Base-by-base conservation (phyloP, 2,329 filamentous ascomycete genomes). In the Bipolaris bicolor region DNA sequence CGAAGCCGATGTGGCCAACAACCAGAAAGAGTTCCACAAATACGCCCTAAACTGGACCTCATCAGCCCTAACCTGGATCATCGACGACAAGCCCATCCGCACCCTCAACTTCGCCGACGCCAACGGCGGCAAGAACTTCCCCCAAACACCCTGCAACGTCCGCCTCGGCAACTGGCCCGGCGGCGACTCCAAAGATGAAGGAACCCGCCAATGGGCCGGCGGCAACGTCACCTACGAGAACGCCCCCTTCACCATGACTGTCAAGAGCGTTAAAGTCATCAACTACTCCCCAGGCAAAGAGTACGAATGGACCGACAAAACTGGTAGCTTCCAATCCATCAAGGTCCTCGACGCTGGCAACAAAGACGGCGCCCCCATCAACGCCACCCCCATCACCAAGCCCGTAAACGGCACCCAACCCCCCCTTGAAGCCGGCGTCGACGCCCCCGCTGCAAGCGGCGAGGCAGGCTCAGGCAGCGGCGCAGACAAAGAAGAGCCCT, bases 11-110 rank as follows among this genome's bases (percentile, higher is more conserved):
- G 82, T 91, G 49, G 64, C 76, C 59, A 70, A 65, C 50, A 83
- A 88, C 40, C 85, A 85, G 68, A 78, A 80, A 47, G 84, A 86
- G 52, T 70, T 71, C 49, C 87, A 90, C 82, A 90, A 83, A 55
- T 91, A 91, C 78, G 90, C 88, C n/a, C 81, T 86, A 29, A 81
- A 86, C 64, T 93, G 90, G 90, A 91, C 87, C 20, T 79, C 84
- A 61, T 85, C 89, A 1, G 77, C 81, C 55, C 78, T 92, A 16
- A 82, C 87, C 58, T 93, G 86, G 83, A 85, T 83, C 68, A 86
- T 95, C 52, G 90, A 96, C 66, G 86, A 86, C 63, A 78, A 79
- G 7, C 81, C 84, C 4, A 82, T 90, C 49, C 87, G 90, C 60
- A 87, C 84, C 1, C 80, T 91, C n/a, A 73, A 82, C 7, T 84